phyloP scores from a whole-genome alignment of 176 grass and related monocot species.

The Eragrostis nindensis region DNA sequence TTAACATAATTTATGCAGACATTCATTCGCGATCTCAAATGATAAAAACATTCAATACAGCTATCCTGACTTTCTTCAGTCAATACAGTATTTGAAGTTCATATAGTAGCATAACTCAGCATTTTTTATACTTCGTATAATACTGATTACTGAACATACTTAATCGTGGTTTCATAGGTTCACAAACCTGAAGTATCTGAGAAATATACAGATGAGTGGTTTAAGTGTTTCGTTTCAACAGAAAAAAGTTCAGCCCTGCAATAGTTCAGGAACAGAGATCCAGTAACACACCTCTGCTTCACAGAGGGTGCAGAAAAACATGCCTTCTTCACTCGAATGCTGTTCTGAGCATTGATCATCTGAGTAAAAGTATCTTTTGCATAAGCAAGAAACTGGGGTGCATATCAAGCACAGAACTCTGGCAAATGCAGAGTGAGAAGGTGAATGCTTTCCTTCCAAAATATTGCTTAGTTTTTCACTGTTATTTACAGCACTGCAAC shows the following conservation, averaged over 20 bases:
- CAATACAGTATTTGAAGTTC: background rate
- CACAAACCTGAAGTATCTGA: background rate
- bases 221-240: background rate
- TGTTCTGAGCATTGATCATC: slow-evolving; percentile 57
- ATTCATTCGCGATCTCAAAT: background rate
- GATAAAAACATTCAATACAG: background rate
- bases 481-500: slow-evolving; percentile 35
- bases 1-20: background rate
- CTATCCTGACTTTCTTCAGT: background rate
- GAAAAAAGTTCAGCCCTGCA: background rate
- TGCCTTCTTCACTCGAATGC: slow-evolving; percentile 65
- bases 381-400: slow-evolving; percentile 45
- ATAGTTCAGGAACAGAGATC: background rate
- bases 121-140: background rate
- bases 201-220: background rate
- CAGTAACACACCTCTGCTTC: slow-evolving; percentile 61
- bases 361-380: slow-evolving; percentile 52
- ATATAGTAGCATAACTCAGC: background rate
- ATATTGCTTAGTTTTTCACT: slow-evolving; percentile 35
- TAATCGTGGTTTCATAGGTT: background rate
- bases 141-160: background rate
- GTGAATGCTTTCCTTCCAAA: slow-evolving; percentile 47
- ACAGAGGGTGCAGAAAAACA: slow-evolving; percentile 84
- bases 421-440: slow-evolving; percentile 24
- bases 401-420: slow-evolving; percentile 42